Conservation (phyloP, 2,329 filamentous ascomycete species). For the Penicillium sclerotiorum region DNA sequence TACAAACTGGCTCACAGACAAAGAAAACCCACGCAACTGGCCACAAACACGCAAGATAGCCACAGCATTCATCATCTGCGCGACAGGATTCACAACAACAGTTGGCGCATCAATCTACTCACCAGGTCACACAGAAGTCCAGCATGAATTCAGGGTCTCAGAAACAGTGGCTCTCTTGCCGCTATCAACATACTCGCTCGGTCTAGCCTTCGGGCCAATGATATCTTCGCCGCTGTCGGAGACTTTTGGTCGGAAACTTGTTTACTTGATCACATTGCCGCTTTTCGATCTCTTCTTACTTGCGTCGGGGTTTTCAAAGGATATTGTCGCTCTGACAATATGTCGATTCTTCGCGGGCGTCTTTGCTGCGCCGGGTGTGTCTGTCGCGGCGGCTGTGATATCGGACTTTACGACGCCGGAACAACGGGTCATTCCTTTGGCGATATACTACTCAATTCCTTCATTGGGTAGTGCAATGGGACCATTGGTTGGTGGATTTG, state of each 20-base stretch:
- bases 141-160: constrained; percentile 39
- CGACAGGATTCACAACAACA: constrained; percentile 21
- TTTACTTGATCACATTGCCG: constrained; percentile 8
- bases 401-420: constrained; percentile 51
- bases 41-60: constrained; percentile 13
- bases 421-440: constrained; percentile 13
- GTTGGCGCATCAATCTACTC: constrained; percentile 39
- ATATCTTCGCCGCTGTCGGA: constrained; percentile 12
- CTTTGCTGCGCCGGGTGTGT: constrained; percentile 57
- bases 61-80: constrained; percentile 15
- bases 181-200: constrained; percentile 68
- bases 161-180: constrained; percentile 54
- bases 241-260: constrained; percentile 13
- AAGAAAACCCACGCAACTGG: constrained; percentile 22
- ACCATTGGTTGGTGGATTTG: constrained; percentile 71
- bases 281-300: constrained; percentile 56
- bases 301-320: constrained; percentile 55
- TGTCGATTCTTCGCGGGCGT: constrained; percentile 76
- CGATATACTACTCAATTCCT: constrained; percentile 22
- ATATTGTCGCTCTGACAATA: constrained; percentile 69
- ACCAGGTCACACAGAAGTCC: constrained; percentile 57
- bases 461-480: constrained; percentile 40
- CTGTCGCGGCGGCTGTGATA: constrained; percentile 71
- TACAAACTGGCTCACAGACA: not conserved
- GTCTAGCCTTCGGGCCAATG: constrained; percentile 16